Base-by-base conservation (phyloP, 805 yeast species). In the Cyberlindnera petersonii region DNA sequence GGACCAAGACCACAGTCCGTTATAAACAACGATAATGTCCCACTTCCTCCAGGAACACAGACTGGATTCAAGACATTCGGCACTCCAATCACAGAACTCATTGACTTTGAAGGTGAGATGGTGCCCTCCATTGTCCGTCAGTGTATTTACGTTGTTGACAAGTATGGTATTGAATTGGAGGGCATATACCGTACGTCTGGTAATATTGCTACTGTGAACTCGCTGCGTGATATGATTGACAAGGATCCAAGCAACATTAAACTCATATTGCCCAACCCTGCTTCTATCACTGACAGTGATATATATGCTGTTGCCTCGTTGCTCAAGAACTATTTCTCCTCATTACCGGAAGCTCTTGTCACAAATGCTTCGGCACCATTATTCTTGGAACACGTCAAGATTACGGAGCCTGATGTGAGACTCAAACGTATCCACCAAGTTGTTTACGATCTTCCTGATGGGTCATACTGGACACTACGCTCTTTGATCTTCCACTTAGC, bases 121-220 rank as follows among this genome's bases (percentile, higher is more conserved):
- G 96, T 93, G 5, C 99, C 99, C 2, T 72, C 83, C 14, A 75
- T 93, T 34, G 98, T 93, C 9, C 80, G 82, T 47, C 86, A 82
- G 56, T 89, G 97, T 68, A 84, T 91, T 36, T 82, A 80, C 47
- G 82, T 89, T 7, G 79, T 93, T 24, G 98, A 93, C 56, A 72
- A 71, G 28, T 80, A 83, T 58, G 99, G 99, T 2, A 59, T 83
- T 26, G 82, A 86, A 36, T 67, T 85, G 24, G 97, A 88, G 58
- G 98, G 98, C 1, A 81, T 93, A 24, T 93, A 93, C 60, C 71
- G 97, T 40, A 79, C 86, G 24, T 79, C 85, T 37, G 96, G 96
- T 0, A 86, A 83, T 59, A 77, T 75, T 29, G 61, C 79, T 7
- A 82, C 84, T 28, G 81, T 93, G 10, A 82, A 82, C 49, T 84